Evolutionary conservation across 352 stramenopile species (phyloP).

Genomic region (Pythium dissotocum): DNA sequence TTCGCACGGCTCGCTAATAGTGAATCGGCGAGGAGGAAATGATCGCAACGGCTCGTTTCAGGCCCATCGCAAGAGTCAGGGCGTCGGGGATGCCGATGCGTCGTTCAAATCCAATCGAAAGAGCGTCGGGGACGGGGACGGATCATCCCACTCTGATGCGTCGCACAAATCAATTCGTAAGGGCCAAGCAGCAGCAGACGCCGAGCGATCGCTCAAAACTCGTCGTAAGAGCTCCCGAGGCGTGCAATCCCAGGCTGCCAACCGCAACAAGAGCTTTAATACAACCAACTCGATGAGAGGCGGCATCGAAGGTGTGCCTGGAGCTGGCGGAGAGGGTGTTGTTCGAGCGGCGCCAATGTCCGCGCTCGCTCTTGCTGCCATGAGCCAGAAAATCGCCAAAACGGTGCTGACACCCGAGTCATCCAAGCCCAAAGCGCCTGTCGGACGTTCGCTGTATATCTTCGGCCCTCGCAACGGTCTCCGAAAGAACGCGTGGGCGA

Average conservation of each 20-base stretch:
- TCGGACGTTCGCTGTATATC: conserved; percentile 35
- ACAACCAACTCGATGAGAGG: not conserved
- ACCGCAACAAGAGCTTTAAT: not conserved
- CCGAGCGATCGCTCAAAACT: not conserved
- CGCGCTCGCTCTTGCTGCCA: conserved; percentile 23
- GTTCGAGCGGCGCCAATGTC: conserved; percentile 21
- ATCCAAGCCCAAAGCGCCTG: conserved; percentile 15
- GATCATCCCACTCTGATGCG: not conserved
- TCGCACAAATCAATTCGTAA: conserved; percentile 2
- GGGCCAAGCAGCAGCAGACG: not conserved
- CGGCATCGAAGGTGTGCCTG: not conserved
- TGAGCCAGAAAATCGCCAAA: conserved; percentile 29
- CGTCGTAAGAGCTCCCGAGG: not conserved
- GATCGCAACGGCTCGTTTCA: not conserved
- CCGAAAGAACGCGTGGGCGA: conserved; percentile 39
- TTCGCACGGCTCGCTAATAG: not conserved
- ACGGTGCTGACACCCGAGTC: conserved; percentile 11
- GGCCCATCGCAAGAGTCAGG: not conserved
- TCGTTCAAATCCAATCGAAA: not conserved
- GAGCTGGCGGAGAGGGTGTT: not conserved
- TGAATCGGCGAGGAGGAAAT: not conserved
- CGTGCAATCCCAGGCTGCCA: not conserved
- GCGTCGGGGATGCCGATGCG: not conserved
- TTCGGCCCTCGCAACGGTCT: conserved; percentile 37
- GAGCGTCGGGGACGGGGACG: not conserved